phyloP scores from a whole-genome alignment of 257 asterid species.

The Plantago major region DNA sequence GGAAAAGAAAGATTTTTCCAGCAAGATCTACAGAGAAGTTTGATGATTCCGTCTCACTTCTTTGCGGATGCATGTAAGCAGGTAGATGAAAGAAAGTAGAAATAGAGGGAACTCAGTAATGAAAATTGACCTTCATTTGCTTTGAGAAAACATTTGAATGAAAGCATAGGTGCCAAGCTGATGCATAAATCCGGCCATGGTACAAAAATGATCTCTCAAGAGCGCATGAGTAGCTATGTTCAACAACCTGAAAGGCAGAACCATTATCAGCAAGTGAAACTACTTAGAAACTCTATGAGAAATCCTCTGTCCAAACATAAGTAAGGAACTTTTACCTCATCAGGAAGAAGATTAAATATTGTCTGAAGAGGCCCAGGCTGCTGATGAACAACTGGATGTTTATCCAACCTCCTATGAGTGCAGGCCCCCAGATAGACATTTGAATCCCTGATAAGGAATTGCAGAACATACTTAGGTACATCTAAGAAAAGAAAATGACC shows the following conservation, averaged over 20 bases:
- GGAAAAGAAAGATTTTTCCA: no score
- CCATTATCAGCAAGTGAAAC: constrained; percentile 15
- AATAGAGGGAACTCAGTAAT: neutral
- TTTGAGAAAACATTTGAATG: constrained; percentile 88
- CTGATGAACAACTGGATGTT: constrained; percentile 57
- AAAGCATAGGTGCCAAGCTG: constrained; percentile 89
- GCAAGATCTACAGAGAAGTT: no score
- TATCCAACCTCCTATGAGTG: constrained; percentile 43
- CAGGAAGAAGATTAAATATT: constrained; percentile 74
- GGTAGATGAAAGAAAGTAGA: no score
- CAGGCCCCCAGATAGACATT: constrained; percentile 48
- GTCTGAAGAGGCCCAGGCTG: constrained; percentile 90
- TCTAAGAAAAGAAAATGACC: neutral
- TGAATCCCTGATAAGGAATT: constrained; percentile 46
- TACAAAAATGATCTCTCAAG: constrained; percentile 90
- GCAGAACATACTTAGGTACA: constrained; percentile 10
- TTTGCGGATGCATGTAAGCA: no score
- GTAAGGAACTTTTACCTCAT: constrained; percentile 54
- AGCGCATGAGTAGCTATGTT: constrained; percentile 94
- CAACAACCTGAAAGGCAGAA: constrained; percentile 59
- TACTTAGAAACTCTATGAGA: constrained; percentile 14
- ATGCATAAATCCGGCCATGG: constrained; percentile 88
- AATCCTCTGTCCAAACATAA: constrained; percentile 15
- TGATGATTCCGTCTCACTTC: no score
- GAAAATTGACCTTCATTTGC: constrained; percentile 73